Evolutionary conservation across 441 rosid species (phyloP), one percentile per base, ranked within the genome.

Genomic region (Capsella rubella): DNA sequence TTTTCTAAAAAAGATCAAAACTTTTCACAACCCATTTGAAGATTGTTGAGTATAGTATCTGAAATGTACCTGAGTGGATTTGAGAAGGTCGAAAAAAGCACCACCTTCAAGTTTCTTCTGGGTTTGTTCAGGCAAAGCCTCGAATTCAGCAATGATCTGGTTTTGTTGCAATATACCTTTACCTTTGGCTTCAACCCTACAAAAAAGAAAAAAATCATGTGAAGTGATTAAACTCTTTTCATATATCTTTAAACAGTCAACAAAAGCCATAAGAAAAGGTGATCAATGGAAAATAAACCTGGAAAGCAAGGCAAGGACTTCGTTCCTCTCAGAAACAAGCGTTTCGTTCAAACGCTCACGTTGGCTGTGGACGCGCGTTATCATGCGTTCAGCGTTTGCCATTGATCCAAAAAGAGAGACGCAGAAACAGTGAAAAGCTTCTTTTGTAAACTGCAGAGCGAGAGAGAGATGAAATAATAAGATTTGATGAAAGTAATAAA

Each of bases 271-370:
- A 0, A n/a, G 21, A 60, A 49, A 69, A 56, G 13, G 16, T 54
- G 62, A 32, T 66, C 16, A 18, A 8, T 21, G 14, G 27, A 8
- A 37, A 79, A 95, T 97, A 37, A 79, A 95, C 98, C 97, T 90
- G 49, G 99, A 74, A 63, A 95, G 90, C 64, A 95, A 85, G 67
- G 97, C 91, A 78, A 95, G 82, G 67, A 95, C 86, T 73, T 93
- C 97, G 69, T 95, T 93, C 66, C 92, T 90, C 72, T 91, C 85
- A 72, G 80, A 80, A 69, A 77, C 64, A n/a, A 95, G 95, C 34
- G 96, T 93, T 73, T 87, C 87, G 43, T 87, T 88, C 82, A 95
- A 79, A 62, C 99, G 99, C 80, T 93, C 97, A 63, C 96, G 91
- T 65, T 91, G 91, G 83, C 98, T 95, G 74, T 87, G 97, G 42